Base-by-base conservation (phyloP, 805 yeast species). In the Suhomyces pyralidae region DNA sequence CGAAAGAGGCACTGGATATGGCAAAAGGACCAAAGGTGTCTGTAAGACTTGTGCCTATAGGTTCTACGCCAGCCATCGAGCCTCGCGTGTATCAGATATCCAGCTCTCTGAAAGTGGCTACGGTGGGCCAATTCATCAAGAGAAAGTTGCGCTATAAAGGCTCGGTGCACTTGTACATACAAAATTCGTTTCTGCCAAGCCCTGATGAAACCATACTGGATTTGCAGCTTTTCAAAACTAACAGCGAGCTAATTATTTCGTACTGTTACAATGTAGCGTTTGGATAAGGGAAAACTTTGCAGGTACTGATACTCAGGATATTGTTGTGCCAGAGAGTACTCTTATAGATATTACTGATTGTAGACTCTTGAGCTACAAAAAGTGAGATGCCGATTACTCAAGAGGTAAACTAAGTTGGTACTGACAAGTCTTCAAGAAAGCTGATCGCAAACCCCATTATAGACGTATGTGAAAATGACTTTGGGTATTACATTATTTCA, bases 21-120 rank as follows among this genome's bases (percentile, higher is more conserved):
- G 36, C 17, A 9, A 32, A 32, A 32, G 36, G 36, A 12, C 36
- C 36, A 32, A 32, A 32, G 58, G 67, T 83, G 14, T 74, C 80
- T 1, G 68, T 84, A 7, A 65, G 88, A 34, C 81, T 85, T 59
- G 81, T 78, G 55, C 79, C 89, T 1, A 80, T 85, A 32, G 89
- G 89, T 0, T 78, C 86, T 0, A 74, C 83, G 0, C 78, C 80
- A 1, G 68, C 71, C 3, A 68, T 85, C 3, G 67, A 62, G 1
- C 88, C 88, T 0, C 67, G 73, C 2, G 71, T 80, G 1, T 83
- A 80, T 61, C 77, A 74, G 53, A 80, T 81, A 2, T 74, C 82
- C 12, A 62, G 73, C 20, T 67, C 70, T 28, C 83, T 79, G 53
- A 76, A 75, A 5, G 75, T 81, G 47, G 69, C 77, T 3, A 78